Percentiles rank a stretch among this genome's conserved stretches.
Conservation (phyloP, 2,329 filamentous ascomycete genomes). For the Apiospora saccharicola region DNA sequence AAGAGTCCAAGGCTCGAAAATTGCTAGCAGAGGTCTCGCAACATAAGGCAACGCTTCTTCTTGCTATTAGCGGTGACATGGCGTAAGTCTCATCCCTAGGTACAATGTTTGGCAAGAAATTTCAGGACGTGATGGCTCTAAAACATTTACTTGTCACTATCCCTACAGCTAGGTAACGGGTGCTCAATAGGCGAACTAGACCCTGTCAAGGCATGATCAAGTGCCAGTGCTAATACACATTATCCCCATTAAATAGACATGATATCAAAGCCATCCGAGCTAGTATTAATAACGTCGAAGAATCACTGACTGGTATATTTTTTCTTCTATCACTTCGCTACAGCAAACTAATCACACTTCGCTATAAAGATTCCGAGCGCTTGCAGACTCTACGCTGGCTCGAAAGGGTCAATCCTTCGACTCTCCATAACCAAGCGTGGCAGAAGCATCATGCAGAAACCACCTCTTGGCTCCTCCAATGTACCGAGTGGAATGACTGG, state of each 20-base stretch:
- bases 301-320: not conserved
- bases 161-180: too few relatives aligned
- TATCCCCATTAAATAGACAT: not conserved
- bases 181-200: too few relatives aligned
- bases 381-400: not conserved
- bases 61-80: conserved; percentile 28
- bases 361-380: not conserved
- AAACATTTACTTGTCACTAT: not conserved
- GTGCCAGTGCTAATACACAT: not conserved
- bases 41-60: conserved; percentile 29
- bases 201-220: not conserved
- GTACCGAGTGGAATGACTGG: not conserved
- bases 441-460: not conserved
- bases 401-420: not conserved
- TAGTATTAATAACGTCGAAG: not conserved
- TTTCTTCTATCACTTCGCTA: not conserved
- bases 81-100: conserved; percentile 15
- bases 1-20: conserved; percentile 28
- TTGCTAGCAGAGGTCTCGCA: conserved; percentile 27
- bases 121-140: not conserved
- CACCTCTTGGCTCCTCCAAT: not conserved
- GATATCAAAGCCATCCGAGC: conserved; percentile 21
- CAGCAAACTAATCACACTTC: not conserved
- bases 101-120: not conserved
- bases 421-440: conserved; percentile 1